Conservation (phyloP, 352 stramenopile genomes). For the Phytophthora rubi region DNA sequence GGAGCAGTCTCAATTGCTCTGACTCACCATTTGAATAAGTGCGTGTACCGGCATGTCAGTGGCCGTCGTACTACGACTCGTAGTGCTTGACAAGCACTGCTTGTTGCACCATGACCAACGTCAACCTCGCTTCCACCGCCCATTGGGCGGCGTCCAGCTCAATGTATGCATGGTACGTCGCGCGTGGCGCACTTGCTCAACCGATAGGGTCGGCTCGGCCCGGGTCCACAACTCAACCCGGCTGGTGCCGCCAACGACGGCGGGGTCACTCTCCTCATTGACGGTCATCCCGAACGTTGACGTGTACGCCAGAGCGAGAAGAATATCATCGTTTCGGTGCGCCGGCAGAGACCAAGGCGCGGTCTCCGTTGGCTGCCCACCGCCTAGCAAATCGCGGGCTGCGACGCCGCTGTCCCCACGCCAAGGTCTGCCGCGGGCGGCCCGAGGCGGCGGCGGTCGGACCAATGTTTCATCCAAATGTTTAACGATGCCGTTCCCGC, state of each 20-base stretch:
- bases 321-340: not conserved
- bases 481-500: not conserved
- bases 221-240: not conserved
- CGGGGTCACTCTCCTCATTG: slow-evolving; percentile 2
- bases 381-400: not conserved
- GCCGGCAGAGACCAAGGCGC: not conserved
- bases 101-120: too few species aligned
- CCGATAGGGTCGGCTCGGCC: not conserved
- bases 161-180: too few species aligned
- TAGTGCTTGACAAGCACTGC: too few species aligned
- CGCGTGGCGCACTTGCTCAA: not conserved
- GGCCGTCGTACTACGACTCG: too few species aligned
- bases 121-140: too few species aligned
- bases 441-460: not conserved
- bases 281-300: slow-evolving; percentile 9
- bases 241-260: not conserved
- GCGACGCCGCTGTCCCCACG: not conserved
- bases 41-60: too few species aligned
- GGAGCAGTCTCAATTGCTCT: not conserved
- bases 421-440: not conserved
- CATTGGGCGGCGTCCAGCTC: too few species aligned
- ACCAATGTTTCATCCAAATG: not conserved
- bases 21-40: not conserved
- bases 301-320: not conserved
- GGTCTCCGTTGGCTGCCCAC: not conserved